Evolutionary conservation across 2,329 filamentous ascomycete species (phyloP).

Genomic region (Colletotrichum caudatum): DNA sequence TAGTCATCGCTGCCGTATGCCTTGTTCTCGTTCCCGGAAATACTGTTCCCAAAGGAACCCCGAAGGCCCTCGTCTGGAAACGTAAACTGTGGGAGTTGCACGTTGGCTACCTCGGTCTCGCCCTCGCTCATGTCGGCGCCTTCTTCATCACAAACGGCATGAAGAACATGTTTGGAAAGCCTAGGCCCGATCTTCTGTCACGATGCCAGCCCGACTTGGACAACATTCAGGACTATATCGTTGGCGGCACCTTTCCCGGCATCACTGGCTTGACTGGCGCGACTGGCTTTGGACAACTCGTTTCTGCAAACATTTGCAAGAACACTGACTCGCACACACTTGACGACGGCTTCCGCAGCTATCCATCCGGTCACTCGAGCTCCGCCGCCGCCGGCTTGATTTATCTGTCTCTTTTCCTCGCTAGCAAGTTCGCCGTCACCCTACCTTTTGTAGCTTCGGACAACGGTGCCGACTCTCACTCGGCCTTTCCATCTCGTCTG

Average conservation of each 20-base stretch:
- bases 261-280: constrained; percentile 46
- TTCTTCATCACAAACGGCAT: constrained; percentile 88
- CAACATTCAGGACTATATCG: constrained; percentile 69
- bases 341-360: constrained; percentile 87
- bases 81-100: constrained; percentile 94
- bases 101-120: constrained; percentile 85
- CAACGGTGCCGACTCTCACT: constrained; percentile 62
- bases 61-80: constrained; percentile 76
- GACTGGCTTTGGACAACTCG: constrained; percentile 70
- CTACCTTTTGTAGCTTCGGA: constrained; percentile 74
- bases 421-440: constrained; percentile 82
- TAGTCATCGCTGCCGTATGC: constrained; percentile 76
- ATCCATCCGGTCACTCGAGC: constrained; percentile 68
- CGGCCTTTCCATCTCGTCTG: constrained; percentile 81
- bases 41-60: constrained; percentile 72
- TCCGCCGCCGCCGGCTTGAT: constrained; percentile 83
- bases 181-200: constrained; percentile 84
- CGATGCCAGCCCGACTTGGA: constrained; percentile 82
- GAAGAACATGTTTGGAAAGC: constrained; percentile 80
- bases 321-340: constrained; percentile 71
- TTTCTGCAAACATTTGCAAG: constrained; percentile 81
- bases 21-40: constrained; percentile 79
- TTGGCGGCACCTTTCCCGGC: constrained; percentile 63
- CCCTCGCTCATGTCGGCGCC: constrained; percentile 75
- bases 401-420: constrained; percentile 89